Evolutionary conservation across 2,329 filamentous ascomycete species (phyloP).

Genomic region (Daldinia sp.): DNA sequence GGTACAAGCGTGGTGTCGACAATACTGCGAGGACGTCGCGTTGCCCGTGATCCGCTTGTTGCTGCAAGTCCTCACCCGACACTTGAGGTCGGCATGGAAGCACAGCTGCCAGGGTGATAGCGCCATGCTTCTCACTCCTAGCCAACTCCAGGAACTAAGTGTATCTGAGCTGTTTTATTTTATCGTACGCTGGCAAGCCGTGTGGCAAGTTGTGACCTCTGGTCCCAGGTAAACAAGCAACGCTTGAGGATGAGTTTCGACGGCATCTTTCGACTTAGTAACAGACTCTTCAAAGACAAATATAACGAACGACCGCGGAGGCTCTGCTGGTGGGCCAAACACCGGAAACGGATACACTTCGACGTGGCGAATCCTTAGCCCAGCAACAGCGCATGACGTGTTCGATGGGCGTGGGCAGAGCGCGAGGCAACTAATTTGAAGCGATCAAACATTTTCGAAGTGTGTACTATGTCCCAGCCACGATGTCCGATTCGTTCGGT

Average conservation of each 20-base stretch:
- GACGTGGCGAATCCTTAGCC: constrained; percentile 6
- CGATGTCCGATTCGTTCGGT: not conserved
- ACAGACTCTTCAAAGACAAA: not conserved
- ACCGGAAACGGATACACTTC: not conserved
- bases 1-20: constrained; percentile 28
- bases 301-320: not conserved
- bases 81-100: constrained; percentile 38
- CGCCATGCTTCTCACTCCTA: constrained; percentile 12
- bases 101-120: constrained; percentile 40
- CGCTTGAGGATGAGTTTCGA: too few relatives aligned
- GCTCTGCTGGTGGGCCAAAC: constrained; percentile 8
- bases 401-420: constrained; percentile 11
- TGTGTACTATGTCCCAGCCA: not conserved
- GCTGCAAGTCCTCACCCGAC: constrained; percentile 28
- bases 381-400: constrained; percentile 37
- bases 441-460: constrained; percentile 20
- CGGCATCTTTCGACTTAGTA: constrained; percentile 12
- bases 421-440: not conserved
- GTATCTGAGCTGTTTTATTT: too few relatives aligned
- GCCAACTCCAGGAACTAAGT: too few relatives aligned
- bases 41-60: constrained; percentile 29
- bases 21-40: constrained; percentile 27
- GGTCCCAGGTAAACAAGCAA: too few relatives aligned
- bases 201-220: too few relatives aligned
- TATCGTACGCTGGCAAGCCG: too few relatives aligned